These are phyloP conservation scores for Barnettozyma salicaria DNA, from an alignment of 805 yeast species.

Conservation along the genomic window DNA sequence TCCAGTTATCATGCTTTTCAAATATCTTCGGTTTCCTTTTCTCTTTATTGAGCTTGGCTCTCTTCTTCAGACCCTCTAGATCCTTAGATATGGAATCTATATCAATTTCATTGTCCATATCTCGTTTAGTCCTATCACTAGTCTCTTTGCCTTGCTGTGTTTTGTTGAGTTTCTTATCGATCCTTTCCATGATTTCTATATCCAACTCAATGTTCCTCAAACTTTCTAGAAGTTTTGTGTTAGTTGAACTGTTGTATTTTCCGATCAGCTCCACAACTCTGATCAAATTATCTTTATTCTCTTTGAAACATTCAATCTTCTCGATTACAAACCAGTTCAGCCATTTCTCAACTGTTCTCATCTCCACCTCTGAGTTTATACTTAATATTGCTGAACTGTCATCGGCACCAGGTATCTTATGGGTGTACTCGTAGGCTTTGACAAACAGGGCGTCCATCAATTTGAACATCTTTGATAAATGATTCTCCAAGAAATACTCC, in stretches of 20 bases:
- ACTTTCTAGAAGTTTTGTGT: constrained; percentile 8
- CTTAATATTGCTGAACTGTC: too few species aligned
- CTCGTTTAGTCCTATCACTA: too few species aligned
- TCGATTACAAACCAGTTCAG: constrained; percentile 13
- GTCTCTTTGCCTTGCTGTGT: too few species aligned
- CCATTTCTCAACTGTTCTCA: constrained; percentile 14
- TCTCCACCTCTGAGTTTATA: constrained; percentile 7
- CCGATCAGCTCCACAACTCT: constrained; percentile 16
- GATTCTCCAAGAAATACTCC: constrained; percentile 9
- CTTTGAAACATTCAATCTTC: background rate
- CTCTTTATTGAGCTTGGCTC: constrained; percentile 14
- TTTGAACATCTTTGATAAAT: constrained; percentile 12
- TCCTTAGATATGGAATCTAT: constrained; percentile 23
- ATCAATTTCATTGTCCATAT: too few species aligned
- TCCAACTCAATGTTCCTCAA: constrained; percentile 1
- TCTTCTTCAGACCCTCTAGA: constrained; percentile 26
- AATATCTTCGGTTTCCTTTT: constrained; percentile 13
- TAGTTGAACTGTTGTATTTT: constrained; percentile 11
- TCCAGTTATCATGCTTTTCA: constrained; percentile 34
- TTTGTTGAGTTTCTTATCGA: background rate
- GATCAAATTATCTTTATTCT: background rate
- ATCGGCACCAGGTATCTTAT: too few species aligned
- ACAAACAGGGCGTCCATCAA: constrained; percentile 15
- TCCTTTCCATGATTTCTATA: background rate
- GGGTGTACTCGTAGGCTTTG: constrained; percentile 12